Conservation (phyloP, 169 alveolate species). For the Eimeria falciformis region DNA sequence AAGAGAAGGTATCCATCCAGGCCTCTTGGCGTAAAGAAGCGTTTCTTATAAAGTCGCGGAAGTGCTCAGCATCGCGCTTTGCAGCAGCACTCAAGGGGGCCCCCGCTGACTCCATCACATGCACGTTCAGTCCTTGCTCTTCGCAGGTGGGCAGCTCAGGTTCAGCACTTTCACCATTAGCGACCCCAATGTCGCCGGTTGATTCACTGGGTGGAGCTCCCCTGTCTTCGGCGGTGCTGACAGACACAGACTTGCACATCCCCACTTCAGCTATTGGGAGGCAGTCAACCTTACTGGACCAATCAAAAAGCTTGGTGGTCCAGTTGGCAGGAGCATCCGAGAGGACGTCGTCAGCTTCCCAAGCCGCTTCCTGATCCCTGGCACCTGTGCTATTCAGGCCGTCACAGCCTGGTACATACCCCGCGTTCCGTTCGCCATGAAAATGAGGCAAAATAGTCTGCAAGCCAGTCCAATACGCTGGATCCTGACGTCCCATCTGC, state of each 20-base stretch:
- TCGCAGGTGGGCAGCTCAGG: background rate
- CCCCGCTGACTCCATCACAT: background rate
- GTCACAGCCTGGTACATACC: background rate
- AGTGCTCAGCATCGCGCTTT: background rate
- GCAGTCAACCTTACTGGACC: background rate
- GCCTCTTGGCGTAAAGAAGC: slow-evolving; percentile 23
- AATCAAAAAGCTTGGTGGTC: background rate
- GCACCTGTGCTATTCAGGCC: background rate
- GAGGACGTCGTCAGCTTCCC: background rate
- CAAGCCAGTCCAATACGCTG: background rate
- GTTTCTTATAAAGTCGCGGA: background rate
- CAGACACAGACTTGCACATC: background rate
- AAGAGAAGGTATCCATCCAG: slow-evolving; percentile 10
- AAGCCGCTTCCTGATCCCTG: background rate
- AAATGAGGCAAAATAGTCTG: background rate
- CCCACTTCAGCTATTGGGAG: background rate
- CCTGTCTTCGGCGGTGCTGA: background rate
- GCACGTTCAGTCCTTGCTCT: background rate
- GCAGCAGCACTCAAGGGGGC: slow-evolving; percentile 1
- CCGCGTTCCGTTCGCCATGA: background rate
- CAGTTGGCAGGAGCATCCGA: background rate
- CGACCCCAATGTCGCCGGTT: background rate
- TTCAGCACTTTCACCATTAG: background rate
- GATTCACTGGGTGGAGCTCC: background rate
- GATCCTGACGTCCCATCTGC: background rate